Base-by-base conservation (phyloP, 495 filamentous ascomycete species). In the Aspergillus baeticus region DNA sequence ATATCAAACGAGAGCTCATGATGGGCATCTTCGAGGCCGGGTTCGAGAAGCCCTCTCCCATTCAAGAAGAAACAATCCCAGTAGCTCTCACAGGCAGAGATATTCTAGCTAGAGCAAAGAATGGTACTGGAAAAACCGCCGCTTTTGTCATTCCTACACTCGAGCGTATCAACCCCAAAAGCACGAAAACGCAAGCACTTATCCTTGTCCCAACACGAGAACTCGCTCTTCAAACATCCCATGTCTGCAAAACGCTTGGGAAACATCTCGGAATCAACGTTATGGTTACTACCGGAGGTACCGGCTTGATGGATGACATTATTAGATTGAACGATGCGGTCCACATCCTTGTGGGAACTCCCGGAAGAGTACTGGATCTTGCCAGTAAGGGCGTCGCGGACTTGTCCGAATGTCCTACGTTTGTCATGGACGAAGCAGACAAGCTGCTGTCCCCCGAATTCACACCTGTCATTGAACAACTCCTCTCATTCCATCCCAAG, bases 11-110 rank as follows among this genome's bases (percentile, higher is more conserved):
- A 52, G 90, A 96, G 62, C 79, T 99, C 26, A 82, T 99, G 76
- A 98, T 97, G 92, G 94, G 94, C 31, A 97, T 99, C 52, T 98
- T 98, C 71, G 95, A 97, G 75, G 94, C 94, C 61, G 94, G 94
- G 47, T 99, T 96, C 72, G 94, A 99, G 67, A 97, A 96, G 73
- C 94, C 94, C 2, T 99, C 94, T 43, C 94, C 94, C 14, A 98
- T 99, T 60, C 94, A 99, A 83, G 94, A 99, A 86, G 94, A 96
- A 73, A 88, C 92, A 36, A 97, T 99, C 67, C 94, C 94, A 18
- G 93, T 98, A 55, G 94, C 93, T 17, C 82, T 99, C 36, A 95
- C 92, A 15, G 93, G 93, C 46, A 83, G 92, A 74, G 95, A 99
- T 69, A 93, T 99, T 57, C 80, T 99, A 51, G 94, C 94, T 36